phyloP scores from a whole-genome alignment of 768 basidiomycete species.

The Phallus indusiatus region DNA sequence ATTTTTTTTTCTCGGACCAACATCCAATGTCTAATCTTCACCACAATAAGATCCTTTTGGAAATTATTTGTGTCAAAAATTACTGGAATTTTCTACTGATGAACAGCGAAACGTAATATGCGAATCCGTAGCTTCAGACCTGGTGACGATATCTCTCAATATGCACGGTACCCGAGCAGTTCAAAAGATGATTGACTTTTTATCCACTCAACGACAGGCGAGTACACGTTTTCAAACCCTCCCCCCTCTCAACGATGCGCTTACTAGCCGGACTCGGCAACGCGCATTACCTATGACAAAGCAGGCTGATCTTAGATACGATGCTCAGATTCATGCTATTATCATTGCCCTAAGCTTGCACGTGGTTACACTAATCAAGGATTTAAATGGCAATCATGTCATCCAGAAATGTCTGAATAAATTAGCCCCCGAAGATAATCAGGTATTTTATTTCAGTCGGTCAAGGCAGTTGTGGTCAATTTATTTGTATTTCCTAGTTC shows the following conservation, averaged over 20 bases:
- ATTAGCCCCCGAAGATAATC: slow-evolving; percentile 96
- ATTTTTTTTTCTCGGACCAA: neutral
- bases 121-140: slow-evolving; percentile 93
- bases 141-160: slow-evolving; percentile 96
- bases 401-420: slow-evolving; percentile 99
- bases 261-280: slow-evolving; percentile 17
- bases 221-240: slow-evolving; percentile 29
- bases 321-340: slow-evolving; percentile 91
- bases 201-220: slow-evolving; percentile 89
- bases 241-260: slow-evolving; percentile 29
- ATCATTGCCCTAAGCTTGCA: slow-evolving; percentile 94
- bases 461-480: neutral
- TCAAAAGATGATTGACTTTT: slow-evolving; percentile 99
- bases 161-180: slow-evolving; percentile 99
- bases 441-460: slow-evolving; percentile 37
- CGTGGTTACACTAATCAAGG: slow-evolving; percentile 99
- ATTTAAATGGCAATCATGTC: slow-evolving; percentile 93
- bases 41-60: slow-evolving; percentile 79
- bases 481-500: slow-evolving; percentile 43
- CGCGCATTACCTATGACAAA: slow-evolving; percentile 10
- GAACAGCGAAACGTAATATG: slow-evolving; percentile 96
- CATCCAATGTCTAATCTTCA: slow-evolving; percentile 9
- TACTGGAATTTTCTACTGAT: slow-evolving; percentile 93
- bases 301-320: slow-evolving; percentile 76
- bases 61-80: slow-evolving; percentile 97